Conservation (phyloP, 1,139 yeast species). For the Debaryomyces subglobosus region DNA sequence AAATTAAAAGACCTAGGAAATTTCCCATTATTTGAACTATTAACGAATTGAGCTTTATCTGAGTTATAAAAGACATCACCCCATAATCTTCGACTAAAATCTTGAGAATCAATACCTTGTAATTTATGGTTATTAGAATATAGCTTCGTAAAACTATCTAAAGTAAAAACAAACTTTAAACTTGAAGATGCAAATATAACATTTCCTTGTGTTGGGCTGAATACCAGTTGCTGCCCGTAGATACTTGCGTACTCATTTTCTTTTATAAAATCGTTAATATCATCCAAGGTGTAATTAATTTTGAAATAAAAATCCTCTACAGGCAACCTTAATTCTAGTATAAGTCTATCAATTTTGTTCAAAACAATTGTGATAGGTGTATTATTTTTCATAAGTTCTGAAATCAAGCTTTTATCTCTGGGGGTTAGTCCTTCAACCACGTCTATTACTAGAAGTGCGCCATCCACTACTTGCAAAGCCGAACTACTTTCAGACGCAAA, state of each 20-base stretch:
- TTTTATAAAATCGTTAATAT: conserved; percentile 56
- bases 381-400: conserved; percentile 49
- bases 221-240: conserved; percentile 30
- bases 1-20: conserved; percentile 60
- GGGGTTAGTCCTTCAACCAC: conserved; percentile 77
- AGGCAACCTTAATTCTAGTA: conserved; percentile 76
- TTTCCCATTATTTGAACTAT: conserved; percentile 29
- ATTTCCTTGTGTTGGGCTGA: conserved; percentile 69
- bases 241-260: conserved; percentile 26
- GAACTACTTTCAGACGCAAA: conserved; percentile 75
- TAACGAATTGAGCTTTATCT: conserved; percentile 47
- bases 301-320: conserved; percentile 76
- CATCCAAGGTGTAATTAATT: conserved; percentile 61
- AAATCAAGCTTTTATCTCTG: conserved; percentile 51
- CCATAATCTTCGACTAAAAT: conserved; percentile 68
- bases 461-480: conserved; percentile 63
- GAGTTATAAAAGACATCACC: conserved; percentile 66
- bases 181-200: conserved; percentile 75
- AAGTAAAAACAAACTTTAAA: conserved; percentile 64
- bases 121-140: conserved; percentile 41
- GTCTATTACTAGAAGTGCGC: conserved; percentile 74
- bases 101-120: conserved; percentile 35
- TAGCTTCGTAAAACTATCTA: conserved; percentile 63
- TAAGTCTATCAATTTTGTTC: conserved; percentile 83
- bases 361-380: conserved; percentile 62